Base-by-base conservation (phyloP, 2,329 filamentous ascomycete genomes). In the Thielaviopsis ethacetica region DNA sequence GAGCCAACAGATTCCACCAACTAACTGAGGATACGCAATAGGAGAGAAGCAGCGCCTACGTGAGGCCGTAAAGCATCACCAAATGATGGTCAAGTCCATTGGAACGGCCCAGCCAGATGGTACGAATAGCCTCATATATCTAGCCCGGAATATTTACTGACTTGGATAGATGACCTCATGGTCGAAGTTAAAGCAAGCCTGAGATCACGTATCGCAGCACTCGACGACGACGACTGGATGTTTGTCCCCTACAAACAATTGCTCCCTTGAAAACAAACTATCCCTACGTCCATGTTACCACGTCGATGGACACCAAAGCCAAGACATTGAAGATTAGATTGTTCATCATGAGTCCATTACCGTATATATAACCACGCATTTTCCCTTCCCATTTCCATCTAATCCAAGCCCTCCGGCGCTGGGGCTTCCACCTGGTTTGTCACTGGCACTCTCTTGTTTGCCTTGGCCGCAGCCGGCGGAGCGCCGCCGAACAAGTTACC, bases 211-310 rank as follows among this genome's bases (percentile, higher is more conserved):
- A 85, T 90, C 1, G 79, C 81, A 17, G 82, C 84, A 15, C 72
- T 95, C 55, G 79, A 86, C 22, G 86, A 93, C 56, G 90, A 95
- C 66, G 86, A 84, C 65, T 95, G 90, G 90, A 94, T 95, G 84
- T 95, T 86, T 71, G 88, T 91, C 68, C 75, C 80, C 76, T 62
- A 69, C 70, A 50, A 72, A 73, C 41, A 26, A 44, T 51, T 50
- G 58, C 52, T 41, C 24, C 27, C 54, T 49, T 44, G 44, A 53
- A 2, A 30, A 13, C 22, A 53, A 27, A 3, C 30, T 34, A 34
- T 9, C 10, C 1, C 7, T 19, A 10, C 12, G 5, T 30, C 1
- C n/a, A 27, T 1, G 0, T 26, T 27, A 53, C 5, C 3, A 5
- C 19, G 17, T 10, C 50, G 21, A 13, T 12, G 17, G 5, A 53